Base-by-base conservation (phyloP, 495 filamentous ascomycete genomes). In the Penicillium goetzii region DNA sequence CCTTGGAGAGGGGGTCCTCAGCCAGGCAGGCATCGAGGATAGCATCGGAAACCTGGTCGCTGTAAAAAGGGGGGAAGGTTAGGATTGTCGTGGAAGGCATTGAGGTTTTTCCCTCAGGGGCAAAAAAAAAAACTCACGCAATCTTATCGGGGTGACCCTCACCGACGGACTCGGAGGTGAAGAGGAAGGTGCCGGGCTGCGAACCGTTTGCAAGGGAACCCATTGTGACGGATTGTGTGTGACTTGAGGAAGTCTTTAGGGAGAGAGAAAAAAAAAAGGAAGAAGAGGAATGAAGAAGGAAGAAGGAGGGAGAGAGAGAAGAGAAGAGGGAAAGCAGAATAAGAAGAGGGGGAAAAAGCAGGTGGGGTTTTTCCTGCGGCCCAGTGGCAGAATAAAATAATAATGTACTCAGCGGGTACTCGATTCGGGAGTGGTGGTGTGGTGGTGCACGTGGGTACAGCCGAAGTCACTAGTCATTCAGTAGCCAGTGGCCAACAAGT, bases 81-180 rank as follows among this genome's bases (percentile, higher is more conserved):
- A 33, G 40, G 33, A 28, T 32, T 32, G 58, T 17, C 9, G 45
- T n/a, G 40, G 23, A 56, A n/a, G 15, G 19, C 34, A 19, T 28
- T 32, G 49, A 55, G 23, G 34, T 25, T 52, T 62, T 61, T 56
- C 15, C 60, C 33, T 43, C 52, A 58, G 59, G 58, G 61, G 47
- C 47, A 25, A 45, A 34, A 59, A 50, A 50, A 54, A 36, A 62
- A 68, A 80, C 85, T 73, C 76, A 88, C 86, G 91, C 92, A 76
- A 97, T 97, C 88, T 97, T 97, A 82, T 97, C 93, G 65, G 93
- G 92, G 84, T 97, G 93, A 66, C 95, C 95, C 84, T 97, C 93
- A 74, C 94, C 94, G 72, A 99, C 95, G 43, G 93, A 97, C 82
- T 99, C 95, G 79, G 94, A 99, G 79, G 94, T 99, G 90, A 99